Percentiles rank a stretch among this genome's conserved stretches.
Conservation (phyloP, 1,139 yeast genomes). For the Arxiozyma slooffiae region DNA sequence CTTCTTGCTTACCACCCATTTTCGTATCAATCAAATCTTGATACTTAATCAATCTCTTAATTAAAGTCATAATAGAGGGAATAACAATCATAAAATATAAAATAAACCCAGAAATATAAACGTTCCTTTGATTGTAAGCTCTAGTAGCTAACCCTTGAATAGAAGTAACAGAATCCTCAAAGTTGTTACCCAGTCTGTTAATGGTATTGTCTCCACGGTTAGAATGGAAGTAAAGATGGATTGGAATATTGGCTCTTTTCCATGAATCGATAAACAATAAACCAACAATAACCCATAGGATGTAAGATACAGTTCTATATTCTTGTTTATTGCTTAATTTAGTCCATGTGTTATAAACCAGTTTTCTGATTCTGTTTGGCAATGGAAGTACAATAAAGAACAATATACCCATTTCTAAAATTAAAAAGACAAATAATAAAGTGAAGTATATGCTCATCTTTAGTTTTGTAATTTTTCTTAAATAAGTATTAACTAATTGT, state of each 20-base stretch:
- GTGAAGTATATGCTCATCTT: constrained; percentile 33
- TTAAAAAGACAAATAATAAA: constrained; percentile 33
- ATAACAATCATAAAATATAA: constrained; percentile 52
- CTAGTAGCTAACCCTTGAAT: constrained; percentile 29
- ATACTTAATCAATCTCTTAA: constrained; percentile 50
- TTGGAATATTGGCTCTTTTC: constrained; percentile 37
- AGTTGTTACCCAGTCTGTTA: constrained; percentile 12
- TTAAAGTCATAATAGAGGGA: constrained; percentile 44
- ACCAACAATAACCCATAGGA: constrained; percentile 39
- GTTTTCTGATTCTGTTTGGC: constrained; percentile 46
- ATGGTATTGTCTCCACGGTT: constrained; percentile 4
- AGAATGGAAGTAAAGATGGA: constrained; percentile 4
- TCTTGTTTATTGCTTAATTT: constrained; percentile 34
- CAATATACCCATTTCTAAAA: constrained; percentile 46
- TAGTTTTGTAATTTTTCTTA: neutral
- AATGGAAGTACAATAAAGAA: constrained; percentile 51
- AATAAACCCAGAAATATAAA: constrained; percentile 63
- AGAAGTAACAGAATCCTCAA: constrained; percentile 13
- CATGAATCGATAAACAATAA: constrained; percentile 54
- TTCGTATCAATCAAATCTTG: constrained; percentile 35
- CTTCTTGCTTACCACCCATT: constrained; percentile 6
- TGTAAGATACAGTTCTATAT: constrained; percentile 41
- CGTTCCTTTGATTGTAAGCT: constrained; percentile 61
- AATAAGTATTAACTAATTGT: no score
- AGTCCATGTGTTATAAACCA: constrained; percentile 36